phyloP scores from a whole-genome alignment of 257 asterid genomes.

The Avicennia marina region DNA sequence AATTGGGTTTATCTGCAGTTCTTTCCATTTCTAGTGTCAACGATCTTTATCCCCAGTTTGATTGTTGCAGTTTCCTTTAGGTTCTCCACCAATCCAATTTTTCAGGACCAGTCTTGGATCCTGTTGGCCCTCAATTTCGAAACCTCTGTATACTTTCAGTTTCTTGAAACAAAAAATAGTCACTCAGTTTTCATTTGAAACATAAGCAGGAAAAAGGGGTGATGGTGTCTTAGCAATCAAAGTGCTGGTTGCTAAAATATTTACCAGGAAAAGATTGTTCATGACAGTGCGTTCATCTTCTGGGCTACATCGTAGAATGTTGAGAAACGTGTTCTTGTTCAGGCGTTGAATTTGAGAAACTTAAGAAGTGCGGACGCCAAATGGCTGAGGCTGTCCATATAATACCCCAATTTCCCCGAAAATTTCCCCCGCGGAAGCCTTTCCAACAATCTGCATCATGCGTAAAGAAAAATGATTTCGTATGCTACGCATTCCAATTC shows the following conservation, averaged over 20 bases:
- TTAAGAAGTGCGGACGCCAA: constrained; percentile 53
- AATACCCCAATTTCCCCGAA: constrained; percentile 74
- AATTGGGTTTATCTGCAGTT: constrained; percentile 14
- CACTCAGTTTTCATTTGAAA: constrained; percentile 6
- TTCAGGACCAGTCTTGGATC: constrained; percentile 27
- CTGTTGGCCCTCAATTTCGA: constrained; percentile 39
- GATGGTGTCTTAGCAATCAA: neutral
- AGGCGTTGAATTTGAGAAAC: constrained; percentile 60
- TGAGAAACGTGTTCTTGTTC: constrained; percentile 41
- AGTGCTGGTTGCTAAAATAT: constrained; percentile 6
- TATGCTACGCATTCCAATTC: neutral
- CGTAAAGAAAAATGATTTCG: neutral
- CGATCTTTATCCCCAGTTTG: constrained; percentile 15
- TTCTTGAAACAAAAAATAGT: constrained; percentile 31
- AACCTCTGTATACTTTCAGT: constrained; percentile 41
- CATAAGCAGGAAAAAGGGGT: neutral
- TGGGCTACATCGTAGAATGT: constrained; percentile 42
- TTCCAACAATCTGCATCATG: constrained; percentile 44
- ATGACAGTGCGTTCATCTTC: constrained; percentile 49
- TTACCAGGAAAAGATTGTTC: constrained; percentile 68
- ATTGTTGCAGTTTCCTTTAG: constrained; percentile 12
- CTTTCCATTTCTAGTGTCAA: constrained; percentile 12
- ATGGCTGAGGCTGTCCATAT: constrained; percentile 58
- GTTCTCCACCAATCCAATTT: constrained; percentile 25
- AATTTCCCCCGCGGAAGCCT: constrained; percentile 55